Conservation (phyloP, 495 filamentous ascomycete genomes). For the Penicillium longicatenatum region DNA sequence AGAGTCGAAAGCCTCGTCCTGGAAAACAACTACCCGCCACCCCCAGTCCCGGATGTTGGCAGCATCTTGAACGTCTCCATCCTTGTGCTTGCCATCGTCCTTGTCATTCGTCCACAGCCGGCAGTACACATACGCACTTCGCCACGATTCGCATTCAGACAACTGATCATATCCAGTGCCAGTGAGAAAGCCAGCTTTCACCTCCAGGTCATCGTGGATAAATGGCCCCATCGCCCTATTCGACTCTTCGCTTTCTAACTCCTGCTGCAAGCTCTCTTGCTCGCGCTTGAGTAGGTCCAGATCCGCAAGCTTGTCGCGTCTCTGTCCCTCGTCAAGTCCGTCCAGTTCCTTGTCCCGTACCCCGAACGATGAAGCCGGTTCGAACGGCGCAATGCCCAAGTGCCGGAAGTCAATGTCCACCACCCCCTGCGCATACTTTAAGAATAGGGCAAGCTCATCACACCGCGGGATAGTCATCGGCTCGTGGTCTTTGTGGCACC, state of each 20-base stretch:
- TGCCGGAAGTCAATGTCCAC: not conserved
- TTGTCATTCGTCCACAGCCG: not conserved
- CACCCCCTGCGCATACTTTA: not conserved
- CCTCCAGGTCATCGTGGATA: not conserved
- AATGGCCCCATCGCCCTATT: not conserved
- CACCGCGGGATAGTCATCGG: not conserved
- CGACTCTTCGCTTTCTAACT: not conserved
- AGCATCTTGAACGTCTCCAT: slow-evolving; percentile 9
- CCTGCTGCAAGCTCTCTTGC: not conserved
- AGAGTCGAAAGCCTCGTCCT: slow-evolving; percentile 8
- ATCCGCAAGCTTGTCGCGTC: not conserved
- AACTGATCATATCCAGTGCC: not conserved
- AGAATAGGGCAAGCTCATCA: not conserved
- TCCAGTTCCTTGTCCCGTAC: not conserved
- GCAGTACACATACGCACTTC: not conserved
- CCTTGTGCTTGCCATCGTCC: too few relatives aligned
- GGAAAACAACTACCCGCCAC: slow-evolving; percentile 11
- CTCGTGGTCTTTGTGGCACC: not conserved
- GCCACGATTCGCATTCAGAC: not conserved
- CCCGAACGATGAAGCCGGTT: not conserved
- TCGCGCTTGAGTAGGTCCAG: not conserved
- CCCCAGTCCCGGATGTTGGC: slow-evolving; percentile 9
- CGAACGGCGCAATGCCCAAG: not conserved
- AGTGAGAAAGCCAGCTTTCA: not conserved
- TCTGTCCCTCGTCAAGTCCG: not conserved